Evolutionary conservation across 352 stramenopile genomes (phyloP), one percentile per base, ranked within the genome.

Genomic region (Globisporangium carolinianum): DNA sequence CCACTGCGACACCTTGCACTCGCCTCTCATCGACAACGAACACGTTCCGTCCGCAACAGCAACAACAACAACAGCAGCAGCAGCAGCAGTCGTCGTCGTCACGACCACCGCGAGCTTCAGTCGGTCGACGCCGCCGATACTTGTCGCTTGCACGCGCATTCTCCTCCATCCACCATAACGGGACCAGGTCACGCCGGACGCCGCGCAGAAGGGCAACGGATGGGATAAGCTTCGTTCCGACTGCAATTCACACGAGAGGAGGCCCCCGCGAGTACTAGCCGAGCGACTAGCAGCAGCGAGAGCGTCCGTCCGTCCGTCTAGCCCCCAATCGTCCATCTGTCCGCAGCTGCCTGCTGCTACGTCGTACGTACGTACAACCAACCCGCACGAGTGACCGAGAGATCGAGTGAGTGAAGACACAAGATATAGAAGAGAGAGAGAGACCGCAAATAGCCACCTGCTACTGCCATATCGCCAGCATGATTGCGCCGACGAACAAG

Each of bases 401-500:
- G 47, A 36, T 18, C 18, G 11, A 46, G 24, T 24, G 24, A 24
- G 24, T 24, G 24, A 24, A 24, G 24, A 24, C 24, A 24, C 24
- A 24, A 24, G 24, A 24, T 24, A 24, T 24, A 24, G 24, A 24
- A 24, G 24, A 24, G 24, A n/a, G 24, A n/a, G n/a, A 24, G 24
- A 24, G 24, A 24, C 24, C 24, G 24, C 24, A 24, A 24, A 2
- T 2, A 24, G 24, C 24, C 24, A 24, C 24, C 24, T 24, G 24
- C 24, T 24, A 24, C 24, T 24, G 24, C 10, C 42, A 12, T 17
- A 11, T 6, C 11, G 49, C 35, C n/a, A 79, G 47, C 55, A 91
- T 93, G 83, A 93, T 89, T 61, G 79, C 81, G 45, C 79, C 76
- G 32, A 91, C 80, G 38, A 94, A 91, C 76, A 94, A 94, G 68